Evolutionary conservation across 2,329 filamentous ascomycete genomes (phyloP), one percentile per base, ranked within the genome.

Genomic region (Dactylellina sp.): DNA sequence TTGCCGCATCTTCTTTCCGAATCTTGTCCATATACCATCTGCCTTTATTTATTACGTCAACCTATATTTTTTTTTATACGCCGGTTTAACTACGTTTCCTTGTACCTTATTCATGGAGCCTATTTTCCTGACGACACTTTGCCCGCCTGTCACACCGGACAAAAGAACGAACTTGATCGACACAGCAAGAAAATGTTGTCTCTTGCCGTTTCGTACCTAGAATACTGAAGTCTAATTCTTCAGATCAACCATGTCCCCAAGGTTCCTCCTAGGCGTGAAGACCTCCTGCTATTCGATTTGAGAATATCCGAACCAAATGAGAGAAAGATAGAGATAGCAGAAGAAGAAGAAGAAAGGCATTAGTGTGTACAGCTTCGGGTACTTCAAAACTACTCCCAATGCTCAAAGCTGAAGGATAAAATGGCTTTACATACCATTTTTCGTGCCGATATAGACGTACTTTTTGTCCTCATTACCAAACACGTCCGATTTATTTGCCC

Each of bases 401-500:
- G 59, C 66, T 72, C 61, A 72, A 75, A 76, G 68, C 76, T 78
- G 77, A 78, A 78, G 77, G 77, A 77, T 77, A 76, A 74, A 74
- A 66, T 65, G 70, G 61, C 22, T 70, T 75, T 70, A 62, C 56
- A 75, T 57, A 49, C 62, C 57, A 70, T 82, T 81, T 82, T 80
- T 84, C 83, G 83, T 84, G 83, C 83, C 83, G 80, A 84, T 82
- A 84, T 80, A 76, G 80, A 79, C 71, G 77, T 80, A 64, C 56
- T 72, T n/a, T 80, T 83, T 79, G 79, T 82, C 83, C 62, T 75
- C 80, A 88, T 89, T 89, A 89, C 87, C 87, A 89, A 89, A 87
- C 87, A 88, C 71, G 35, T 75, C 57, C 50, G 63, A 55, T n/a
- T 82, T 82, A 49, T 22, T 82, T 81, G 28, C 82, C 83, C 78